A percentile compares a stretch with the other conserved stretches of the same genome.
These are phyloP conservation scores for Ensete glaucum DNA, from an alignment of 176 grass and related monocot species.

Conservation along the genomic window DNA sequence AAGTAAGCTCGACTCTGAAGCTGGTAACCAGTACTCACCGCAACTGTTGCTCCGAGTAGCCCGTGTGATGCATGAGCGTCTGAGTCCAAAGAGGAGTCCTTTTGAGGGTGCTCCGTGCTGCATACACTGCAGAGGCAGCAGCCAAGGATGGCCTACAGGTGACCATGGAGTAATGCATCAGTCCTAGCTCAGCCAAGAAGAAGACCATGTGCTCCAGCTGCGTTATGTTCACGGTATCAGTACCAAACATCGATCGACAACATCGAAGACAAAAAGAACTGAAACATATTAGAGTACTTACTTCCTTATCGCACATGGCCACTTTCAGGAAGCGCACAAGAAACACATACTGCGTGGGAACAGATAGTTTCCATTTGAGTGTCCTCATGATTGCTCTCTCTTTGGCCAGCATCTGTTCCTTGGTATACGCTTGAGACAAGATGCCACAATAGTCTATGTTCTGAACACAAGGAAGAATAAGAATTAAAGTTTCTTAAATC, in stretches of 20 bases:
- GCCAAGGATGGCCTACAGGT: constrained; percentile 34
- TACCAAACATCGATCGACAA: constrained; percentile 3
- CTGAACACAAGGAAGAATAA: too few species aligned
- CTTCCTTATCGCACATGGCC: constrained; percentile 31
- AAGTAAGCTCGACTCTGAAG: neutral
- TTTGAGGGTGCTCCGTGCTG: constrained; percentile 34
- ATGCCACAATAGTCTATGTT: too few species aligned
- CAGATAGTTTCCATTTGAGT: constrained; percentile 65
- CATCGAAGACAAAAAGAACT: neutral
- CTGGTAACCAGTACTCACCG: constrained; percentile 19
- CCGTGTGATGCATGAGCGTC: constrained; percentile 36
- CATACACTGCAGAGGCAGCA: neutral
- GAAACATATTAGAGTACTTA: constrained; percentile 12
- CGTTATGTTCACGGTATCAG: neutral
- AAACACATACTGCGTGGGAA: constrained; percentile 66
- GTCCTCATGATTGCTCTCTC: constrained; percentile 54
- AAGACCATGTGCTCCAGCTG: constrained; percentile 74
- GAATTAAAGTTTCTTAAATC: too few species aligned
- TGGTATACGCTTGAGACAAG: constrained; percentile 20
- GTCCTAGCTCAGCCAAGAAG: constrained; percentile 56
- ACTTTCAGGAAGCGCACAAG: constrained; percentile 51
- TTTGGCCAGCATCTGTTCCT: constrained; percentile 38
- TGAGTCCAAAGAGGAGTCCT: constrained; percentile 31
- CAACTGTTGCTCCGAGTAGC: constrained; percentile 30
- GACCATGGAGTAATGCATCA: constrained; percentile 51